phyloP scores from a whole-genome alignment of 2,329 filamentous ascomycete genomes.

The Clonostachys rhizophaga region DNA sequence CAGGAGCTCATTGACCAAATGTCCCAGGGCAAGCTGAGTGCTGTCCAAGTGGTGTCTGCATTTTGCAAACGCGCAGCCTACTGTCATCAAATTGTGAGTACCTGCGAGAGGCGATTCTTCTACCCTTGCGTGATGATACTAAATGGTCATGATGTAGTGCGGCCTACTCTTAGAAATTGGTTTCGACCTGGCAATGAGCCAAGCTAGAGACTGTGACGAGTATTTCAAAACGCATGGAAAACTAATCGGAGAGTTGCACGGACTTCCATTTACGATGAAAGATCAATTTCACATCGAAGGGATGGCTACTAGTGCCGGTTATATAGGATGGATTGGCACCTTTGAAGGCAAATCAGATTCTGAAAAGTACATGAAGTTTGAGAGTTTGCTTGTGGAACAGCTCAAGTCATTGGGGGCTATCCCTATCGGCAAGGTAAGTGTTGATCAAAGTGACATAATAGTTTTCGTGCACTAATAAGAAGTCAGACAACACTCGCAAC shows the following conservation, averaged over 20 bases:
- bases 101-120: neutral
- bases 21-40: neutral
- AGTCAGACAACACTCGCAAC: no score
- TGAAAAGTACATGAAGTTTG: conserved; percentile 64
- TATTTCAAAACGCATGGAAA: conserved; percentile 33
- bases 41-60: neutral
- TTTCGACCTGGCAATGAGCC: conserved; percentile 1
- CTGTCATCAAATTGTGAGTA: conserved; percentile 19
- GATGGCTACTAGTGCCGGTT: conserved; percentile 75
- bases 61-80: conserved; percentile 15
- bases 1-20: neutral
- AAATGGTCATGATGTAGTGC: conserved; percentile 12
- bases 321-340: conserved; percentile 40
- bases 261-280: conserved; percentile 85
- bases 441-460: conserved; percentile 50
- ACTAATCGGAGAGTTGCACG: conserved; percentile 75
- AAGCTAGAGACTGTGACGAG: neutral
- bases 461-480: neutral
- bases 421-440: conserved; percentile 88
- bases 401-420: conserved; percentile 81
- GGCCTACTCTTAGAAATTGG: conserved; percentile 26
- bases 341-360: conserved; percentile 55
- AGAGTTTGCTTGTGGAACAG: conserved; percentile 26
- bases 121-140: neutral
- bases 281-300: conserved; percentile 75